Evolutionary conservation across 768 basidiomycete species (phyloP).

Genomic region (Panaeolus cyanescens): DNA sequence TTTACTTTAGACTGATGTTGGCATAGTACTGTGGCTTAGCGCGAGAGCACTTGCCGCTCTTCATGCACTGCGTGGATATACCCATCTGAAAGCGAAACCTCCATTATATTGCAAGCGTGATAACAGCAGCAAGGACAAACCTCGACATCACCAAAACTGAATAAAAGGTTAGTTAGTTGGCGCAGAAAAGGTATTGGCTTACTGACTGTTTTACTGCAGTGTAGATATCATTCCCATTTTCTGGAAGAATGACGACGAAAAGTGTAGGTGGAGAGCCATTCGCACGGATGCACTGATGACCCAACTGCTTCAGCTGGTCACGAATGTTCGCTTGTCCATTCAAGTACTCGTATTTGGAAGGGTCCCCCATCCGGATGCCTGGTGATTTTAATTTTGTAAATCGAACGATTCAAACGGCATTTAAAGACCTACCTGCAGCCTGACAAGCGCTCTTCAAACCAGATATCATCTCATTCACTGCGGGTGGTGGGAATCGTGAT

Average conservation of each 20-base stretch:
- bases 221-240: conserved; percentile 76
- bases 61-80: conserved; percentile 80
- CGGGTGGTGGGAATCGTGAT: conserved; percentile 50
- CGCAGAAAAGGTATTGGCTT: neutral
- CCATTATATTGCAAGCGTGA: neutral
- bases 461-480: conserved; percentile 54
- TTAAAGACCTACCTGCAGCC: conserved; percentile 68
- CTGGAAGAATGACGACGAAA: conserved; percentile 70
- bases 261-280: conserved; percentile 48
- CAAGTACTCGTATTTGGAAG: conserved; percentile 49
- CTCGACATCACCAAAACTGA: conserved; percentile 72
- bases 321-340: conserved; percentile 59
- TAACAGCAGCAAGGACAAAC: neutral
- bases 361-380: conserved; percentile 61
- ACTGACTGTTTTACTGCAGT: conserved; percentile 78
- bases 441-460: conserved; percentile 50
- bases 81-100: conserved; percentile 48
- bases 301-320: conserved; percentile 54
- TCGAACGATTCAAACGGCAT: neutral
- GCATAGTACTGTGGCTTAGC: conserved; percentile 81
- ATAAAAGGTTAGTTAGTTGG: conserved; percentile 1
- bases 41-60: conserved; percentile 60
- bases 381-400: conserved; percentile 1
- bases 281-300: conserved; percentile 44
- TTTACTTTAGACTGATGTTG: conserved; percentile 78